Base-by-base conservation (phyloP, 805 yeast genomes). In the Kurtzmaniella cleridarum region DNA sequence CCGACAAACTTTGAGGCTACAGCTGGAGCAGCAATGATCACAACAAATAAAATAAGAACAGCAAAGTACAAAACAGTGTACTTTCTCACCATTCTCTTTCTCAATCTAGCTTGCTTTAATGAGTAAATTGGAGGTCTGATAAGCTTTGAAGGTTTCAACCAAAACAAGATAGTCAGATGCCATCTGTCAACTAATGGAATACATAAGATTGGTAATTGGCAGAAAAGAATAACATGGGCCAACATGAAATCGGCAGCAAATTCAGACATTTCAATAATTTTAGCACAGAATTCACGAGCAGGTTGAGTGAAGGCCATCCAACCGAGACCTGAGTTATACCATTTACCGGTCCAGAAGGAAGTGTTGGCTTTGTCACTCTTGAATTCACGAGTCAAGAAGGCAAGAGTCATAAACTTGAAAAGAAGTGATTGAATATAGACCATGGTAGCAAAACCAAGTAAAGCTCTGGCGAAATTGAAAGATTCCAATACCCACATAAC, bases 261-360 rank as follows among this genome's bases (percentile, higher is more conserved):
- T 69, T 89, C 91, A 39, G 96, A 87, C 73, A 86, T 66, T 71
- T 93, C 99, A 53, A 91, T 86, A 47, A 83, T 76, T 78, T 93
- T 93, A 50, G 97, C 97, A 55, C 79, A 75, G 58, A 87, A 87
- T 71, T 93, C 99, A 75, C 99, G 87, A 38, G 85, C 59, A 46
- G 98, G 98, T 71, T 91, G 98, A 27, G 98, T 82, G 75, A 85
- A 78, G 15, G 97, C 96, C 76, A 83, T 79, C 79, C 82, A 80
- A 43, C 98, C 98, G 65, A 91, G 69, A 57, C 95, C 93, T 44
- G 86, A 74, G 43, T 95, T 93, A 64, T 90, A 89, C 99, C 99
- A 93, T 68, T 89, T 90, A 76, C 99, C 99, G 42, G 96, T 86
- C 99, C 99, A 93, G 95, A 95, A 93, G 23, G 98, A 98, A 53